Base-by-base conservation (phyloP, 2,329 filamentous ascomycete genomes). In the Didymella glomerata region DNA sequence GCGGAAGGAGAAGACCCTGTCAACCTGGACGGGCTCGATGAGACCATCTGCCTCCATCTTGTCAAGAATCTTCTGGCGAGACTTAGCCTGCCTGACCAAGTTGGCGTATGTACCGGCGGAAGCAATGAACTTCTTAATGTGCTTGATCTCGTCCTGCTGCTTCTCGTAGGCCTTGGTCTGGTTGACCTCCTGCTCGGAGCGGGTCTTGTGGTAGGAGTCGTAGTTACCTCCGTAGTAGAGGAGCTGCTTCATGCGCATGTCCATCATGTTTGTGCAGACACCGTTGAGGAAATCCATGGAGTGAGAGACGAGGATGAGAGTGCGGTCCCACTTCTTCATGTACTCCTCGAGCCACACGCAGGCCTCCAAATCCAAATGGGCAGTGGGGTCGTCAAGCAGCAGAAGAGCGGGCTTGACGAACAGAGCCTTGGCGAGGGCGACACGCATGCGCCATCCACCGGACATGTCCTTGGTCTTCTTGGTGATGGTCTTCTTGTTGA, bases 391-490 rank as follows among this genome's bases (percentile, higher is more conserved):
- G 78, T 99, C 95, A 73, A 99, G 93, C 68, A 99, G 86, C 49
- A 99, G 88, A 57, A 99, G 86, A 18, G 93, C 95, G 34, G 96
- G 95, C 86, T 96, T 96, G 82, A 99, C 94, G 84, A 99, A 99
- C 52, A 99, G 89, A 57, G 95, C 95, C 85, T 98, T 97, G 77
- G 86, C 95, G 62, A 99, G 89, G 57, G 95, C 95, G 60, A 99
- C 95, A 86, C 96, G 92, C 95, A 99, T 99, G 85, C 94, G 89
- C 95, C 95, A 99, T 72, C 95, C 95, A 92, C 95, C 95, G 68
- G 95, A 99, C 96, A 99, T 99, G 80, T 99, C 96, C 87, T 98
- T 99, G 73, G 96, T 99, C 88, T 96, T 97, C 88, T 99, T 99
- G 81, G 96, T 84, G 77, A 99, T 98, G 56, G 96, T 99, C 70